Base-by-base conservation (phyloP, 257 asterid genomes). In the Petunia axillaris region DNA sequence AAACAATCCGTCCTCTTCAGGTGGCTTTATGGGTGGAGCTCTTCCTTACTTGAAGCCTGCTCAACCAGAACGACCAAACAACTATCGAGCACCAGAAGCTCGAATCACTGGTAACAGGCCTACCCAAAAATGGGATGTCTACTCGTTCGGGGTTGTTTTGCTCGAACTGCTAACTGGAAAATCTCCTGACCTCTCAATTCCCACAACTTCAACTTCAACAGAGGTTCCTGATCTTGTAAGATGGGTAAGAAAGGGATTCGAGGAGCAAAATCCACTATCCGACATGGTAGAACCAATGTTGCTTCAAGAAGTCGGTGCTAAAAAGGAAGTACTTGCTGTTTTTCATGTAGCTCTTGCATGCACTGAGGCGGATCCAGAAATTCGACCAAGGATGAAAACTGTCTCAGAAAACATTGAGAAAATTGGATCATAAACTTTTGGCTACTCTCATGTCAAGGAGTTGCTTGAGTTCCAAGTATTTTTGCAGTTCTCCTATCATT, bases 81-180 rank as follows among this genome's bases (percentile, higher is more conserved):
- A 84, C 83, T 93, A 95, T 77, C 86, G 88, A 25, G 92, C 98
- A 14, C 99, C 99, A 0, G 99, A 95, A 77, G 96, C 97, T 16
- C 91, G 96, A 60, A 63, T 86, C 57, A 79, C 91, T 0, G 88
- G 90, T 15, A 85, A 77, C 57, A 84, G 93, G 35, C 97, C 99
- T 2, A 92, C 97, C 54, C 99, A 95, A 79, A 95, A 95, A 85
- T 95, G 99, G 99, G 99, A 95, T 40, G 93, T 92, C 44, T 93
- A 92, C 85, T 95, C 99, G 0, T 93, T 93, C 41, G 99, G 99
- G 35, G 97, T 95, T 14, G 90, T 95, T 40, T 62, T 95, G 59
- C 94, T 95, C 1, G 99, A 95, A 83, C 25, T 95, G 86, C 82
- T 95, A 10, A 95, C 98, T 0, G 99, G 99, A 13, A 95, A 95